Conservation (phyloP, 2,329 filamentous ascomycete genomes). For the Curvularia lunata region DNA sequence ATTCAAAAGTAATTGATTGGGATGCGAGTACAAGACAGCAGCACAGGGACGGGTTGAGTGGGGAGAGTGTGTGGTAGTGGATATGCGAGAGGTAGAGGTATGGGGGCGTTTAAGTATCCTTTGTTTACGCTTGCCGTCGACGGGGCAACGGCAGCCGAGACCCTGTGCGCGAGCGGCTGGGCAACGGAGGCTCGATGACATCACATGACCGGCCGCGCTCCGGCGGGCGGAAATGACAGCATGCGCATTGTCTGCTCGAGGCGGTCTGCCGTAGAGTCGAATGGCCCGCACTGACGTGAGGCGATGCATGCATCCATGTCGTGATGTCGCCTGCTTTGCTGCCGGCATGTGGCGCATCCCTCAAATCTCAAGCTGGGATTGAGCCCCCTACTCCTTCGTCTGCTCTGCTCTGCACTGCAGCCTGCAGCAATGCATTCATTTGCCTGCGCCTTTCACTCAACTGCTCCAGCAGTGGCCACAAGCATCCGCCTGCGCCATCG, state of each 20-base stretch:
- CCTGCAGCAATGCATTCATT: not conserved
- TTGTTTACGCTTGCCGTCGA: constrained; percentile 46
- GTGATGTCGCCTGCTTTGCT: constrained; percentile 6
- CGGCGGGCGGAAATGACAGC: constrained; percentile 16
- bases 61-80: constrained; percentile 25
- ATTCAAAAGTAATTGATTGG: constrained; percentile 40
- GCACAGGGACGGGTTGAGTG: constrained; percentile 24
- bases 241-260: not conserved
- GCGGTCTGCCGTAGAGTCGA: not conserved
- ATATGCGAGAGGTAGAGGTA: constrained; percentile 20
- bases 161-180: constrained; percentile 20
- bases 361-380: not conserved
- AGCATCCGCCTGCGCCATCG: not conserved
- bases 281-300: not conserved
- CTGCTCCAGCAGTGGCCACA: not conserved
- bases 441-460: not conserved
- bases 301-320: constrained; percentile 1
- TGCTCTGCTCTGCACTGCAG: not conserved
- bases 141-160: constrained; percentile 33
- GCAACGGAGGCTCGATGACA: constrained; percentile 32
- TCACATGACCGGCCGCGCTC: constrained; percentile 30
- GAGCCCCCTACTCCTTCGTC: not conserved
- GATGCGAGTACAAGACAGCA: constrained; percentile 23
- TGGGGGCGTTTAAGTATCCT: constrained; percentile 41
- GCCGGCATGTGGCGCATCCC: constrained; percentile 2